Conservation (phyloP, 495 filamentous ascomycete genomes). For the Aspergillus wentii region DNA sequence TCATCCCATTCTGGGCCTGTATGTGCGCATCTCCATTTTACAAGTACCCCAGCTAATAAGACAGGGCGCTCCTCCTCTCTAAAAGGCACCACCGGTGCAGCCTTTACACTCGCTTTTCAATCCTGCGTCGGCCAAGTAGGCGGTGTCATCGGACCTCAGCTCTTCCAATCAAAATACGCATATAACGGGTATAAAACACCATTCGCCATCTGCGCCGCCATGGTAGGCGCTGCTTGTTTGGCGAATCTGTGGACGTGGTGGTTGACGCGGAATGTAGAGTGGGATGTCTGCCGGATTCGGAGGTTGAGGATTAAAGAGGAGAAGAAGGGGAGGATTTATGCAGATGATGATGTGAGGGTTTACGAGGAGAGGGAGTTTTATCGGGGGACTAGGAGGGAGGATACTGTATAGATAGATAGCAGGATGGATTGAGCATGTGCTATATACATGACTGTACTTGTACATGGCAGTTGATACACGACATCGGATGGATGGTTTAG, state of each 20-base stretch:
- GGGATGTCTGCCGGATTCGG: constrained; percentile 17
- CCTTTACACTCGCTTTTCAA: constrained; percentile 27
- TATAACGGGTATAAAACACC: constrained; percentile 23
- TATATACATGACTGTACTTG: too few relatives aligned
- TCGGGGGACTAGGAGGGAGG: constrained; percentile 1
- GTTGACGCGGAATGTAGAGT: constrained; percentile 25
- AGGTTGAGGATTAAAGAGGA: constrained; percentile 25
- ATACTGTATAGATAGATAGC: too few relatives aligned
- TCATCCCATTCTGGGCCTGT: constrained; percentile 28
- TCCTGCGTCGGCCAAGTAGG: constrained; percentile 27
- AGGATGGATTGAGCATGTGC: too few relatives aligned
- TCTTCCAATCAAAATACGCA: constrained; percentile 24
- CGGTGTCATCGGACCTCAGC: constrained; percentile 26
- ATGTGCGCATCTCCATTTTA: too few relatives aligned
- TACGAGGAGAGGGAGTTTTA: constrained; percentile 8
- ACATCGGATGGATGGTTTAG: too few relatives aligned
- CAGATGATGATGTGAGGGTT: constrained; percentile 15
- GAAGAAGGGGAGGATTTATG: constrained; percentile 15
- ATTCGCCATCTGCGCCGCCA: constrained; percentile 22
- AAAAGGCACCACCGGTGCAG: constrained; percentile 24
- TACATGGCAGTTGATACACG: too few relatives aligned
- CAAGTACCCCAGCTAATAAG: too few relatives aligned
- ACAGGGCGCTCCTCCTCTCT: constrained; percentile 22
- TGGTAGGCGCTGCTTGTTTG: constrained; percentile 14
- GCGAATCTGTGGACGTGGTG: constrained; percentile 27